Percentiles rank a stretch among this genome's conserved stretches.
phyloP scores from a whole-genome alignment of 1,139 yeast genomes.

The Spathaspora sp. region DNA sequence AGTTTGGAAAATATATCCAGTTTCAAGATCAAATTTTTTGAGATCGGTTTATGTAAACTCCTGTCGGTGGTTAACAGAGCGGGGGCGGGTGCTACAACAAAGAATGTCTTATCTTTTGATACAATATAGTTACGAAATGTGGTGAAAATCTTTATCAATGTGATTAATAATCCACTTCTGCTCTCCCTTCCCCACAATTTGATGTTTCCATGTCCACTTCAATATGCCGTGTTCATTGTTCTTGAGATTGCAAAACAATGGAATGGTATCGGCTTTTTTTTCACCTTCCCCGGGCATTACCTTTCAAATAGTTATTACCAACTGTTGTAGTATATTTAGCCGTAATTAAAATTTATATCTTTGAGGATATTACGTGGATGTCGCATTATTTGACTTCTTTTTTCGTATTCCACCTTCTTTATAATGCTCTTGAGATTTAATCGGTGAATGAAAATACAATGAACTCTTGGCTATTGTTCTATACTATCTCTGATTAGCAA shows the following conservation, averaged over 20 bases:
- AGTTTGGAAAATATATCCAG: neutral
- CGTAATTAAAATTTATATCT: no score
- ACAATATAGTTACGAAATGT: neutral
- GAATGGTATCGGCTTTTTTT: neutral
- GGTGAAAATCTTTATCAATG: neutral
- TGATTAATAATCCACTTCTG: neutral
- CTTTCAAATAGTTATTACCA: no score
- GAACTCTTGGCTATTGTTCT: no score
- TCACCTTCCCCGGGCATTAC: neutral
- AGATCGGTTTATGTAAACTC: no score
- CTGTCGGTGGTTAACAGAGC: neutral
- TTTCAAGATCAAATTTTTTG: no score
- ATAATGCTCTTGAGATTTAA: no score
- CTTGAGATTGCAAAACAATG: neutral
- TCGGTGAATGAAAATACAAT: no score
- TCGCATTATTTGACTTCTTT: no score
- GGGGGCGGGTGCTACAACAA: neutral
- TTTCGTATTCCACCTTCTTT: no score
- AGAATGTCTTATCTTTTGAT: neutral
- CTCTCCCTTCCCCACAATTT: neutral
- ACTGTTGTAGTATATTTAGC: neutral
- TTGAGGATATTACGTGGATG: no score
- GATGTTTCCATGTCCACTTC: neutral
- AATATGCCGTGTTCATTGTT: constrained; percentile 1
- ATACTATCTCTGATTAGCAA: no score